phyloP scores from a whole-genome alignment of 345 rosid genomes.

The Brassica cretica region DNA sequence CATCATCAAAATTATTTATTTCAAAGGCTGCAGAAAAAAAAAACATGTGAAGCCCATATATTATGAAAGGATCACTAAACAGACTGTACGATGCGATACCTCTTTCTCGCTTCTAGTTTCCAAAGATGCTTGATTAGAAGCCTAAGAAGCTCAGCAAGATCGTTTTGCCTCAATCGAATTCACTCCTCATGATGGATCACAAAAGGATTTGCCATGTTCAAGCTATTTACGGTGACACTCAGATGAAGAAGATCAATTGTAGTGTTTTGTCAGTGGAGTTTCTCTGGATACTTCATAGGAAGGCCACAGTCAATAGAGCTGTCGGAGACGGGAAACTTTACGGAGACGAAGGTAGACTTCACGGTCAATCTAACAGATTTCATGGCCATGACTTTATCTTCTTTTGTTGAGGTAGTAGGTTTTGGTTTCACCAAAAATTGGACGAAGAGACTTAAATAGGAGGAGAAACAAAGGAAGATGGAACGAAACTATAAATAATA shows the following conservation, averaged over 20 bases:
- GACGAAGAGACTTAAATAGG: background rate
- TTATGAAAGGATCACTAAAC: background rate
- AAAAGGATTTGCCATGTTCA: background rate
- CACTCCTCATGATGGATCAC: background rate
- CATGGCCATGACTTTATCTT: background rate
- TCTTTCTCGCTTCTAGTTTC: background rate
- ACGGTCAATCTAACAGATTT: background rate
- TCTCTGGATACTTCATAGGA: too few species aligned
- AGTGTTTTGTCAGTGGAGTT: too few species aligned
- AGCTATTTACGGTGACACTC: background rate
- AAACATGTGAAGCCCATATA: background rate
- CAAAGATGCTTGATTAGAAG: background rate
- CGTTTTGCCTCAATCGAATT: too few species aligned
- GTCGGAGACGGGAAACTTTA: background rate
- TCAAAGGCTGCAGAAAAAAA: background rate
- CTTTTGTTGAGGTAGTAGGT: background rate
- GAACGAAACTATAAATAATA: background rate
- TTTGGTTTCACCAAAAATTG: background rate
- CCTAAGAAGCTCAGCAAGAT: too few species aligned
- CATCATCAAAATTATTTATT: background rate
- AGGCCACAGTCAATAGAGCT: background rate
- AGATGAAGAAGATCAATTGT: background rate
- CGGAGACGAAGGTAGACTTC: background rate
- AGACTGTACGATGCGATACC: background rate
- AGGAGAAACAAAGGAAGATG: background rate